phyloP scores from a whole-genome alignment of 2,329 filamentous ascomycete species.

The Colletotrichum sp. region DNA sequence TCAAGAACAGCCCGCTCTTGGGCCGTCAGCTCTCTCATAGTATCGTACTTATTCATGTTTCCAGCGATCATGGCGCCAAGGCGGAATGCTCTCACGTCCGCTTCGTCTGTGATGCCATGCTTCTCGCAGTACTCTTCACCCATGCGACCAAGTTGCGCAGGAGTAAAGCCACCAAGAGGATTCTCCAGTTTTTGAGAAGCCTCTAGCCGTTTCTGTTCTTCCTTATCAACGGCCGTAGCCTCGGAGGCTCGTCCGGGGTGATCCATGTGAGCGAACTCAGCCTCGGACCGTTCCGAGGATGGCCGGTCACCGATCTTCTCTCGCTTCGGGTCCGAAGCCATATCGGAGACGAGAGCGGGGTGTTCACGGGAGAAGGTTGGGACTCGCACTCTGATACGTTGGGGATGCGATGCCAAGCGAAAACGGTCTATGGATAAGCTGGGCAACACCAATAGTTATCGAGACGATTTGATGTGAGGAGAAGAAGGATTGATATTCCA shows the following conservation, averaged over 20 bases:
- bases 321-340: neutral
- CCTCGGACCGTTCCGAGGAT: neutral
- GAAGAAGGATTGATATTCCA: neutral
- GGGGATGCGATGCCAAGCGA: neutral
- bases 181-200: conserved; percentile 44
- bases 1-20: conserved; percentile 63
- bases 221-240: conserved; percentile 25
- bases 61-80: conserved; percentile 65
- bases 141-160: conserved; percentile 56
- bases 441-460: neutral
- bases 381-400: neutral
- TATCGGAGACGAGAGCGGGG: neutral
- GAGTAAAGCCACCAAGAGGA: conserved; percentile 43
- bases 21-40: conserved; percentile 57
- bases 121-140: conserved; percentile 63
- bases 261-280: neutral
- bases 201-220: conserved; percentile 33
- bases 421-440: neutral
- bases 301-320: neutral
- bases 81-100: conserved; percentile 63
- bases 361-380: neutral
- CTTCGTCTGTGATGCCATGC: conserved; percentile 58
- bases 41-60: conserved; percentile 53
- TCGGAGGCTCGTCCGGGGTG: neutral
- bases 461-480: neutral